Evolutionary conservation across 2,329 filamentous ascomycete species (phyloP), one percentile per base, ranked within the genome.

Genomic region (Mollisia scopiformis): DNA sequence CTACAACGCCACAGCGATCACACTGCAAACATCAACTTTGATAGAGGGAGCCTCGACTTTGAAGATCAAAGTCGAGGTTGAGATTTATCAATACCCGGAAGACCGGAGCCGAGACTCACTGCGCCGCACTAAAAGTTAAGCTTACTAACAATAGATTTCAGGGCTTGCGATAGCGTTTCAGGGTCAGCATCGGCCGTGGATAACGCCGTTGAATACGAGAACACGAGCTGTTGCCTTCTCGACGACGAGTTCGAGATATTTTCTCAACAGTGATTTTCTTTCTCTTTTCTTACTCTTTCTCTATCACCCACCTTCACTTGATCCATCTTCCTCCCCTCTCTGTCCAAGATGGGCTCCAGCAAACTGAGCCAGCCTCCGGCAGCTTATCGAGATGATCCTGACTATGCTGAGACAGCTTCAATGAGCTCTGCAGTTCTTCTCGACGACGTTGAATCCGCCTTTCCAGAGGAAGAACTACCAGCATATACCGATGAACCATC

Each of bases 351-450:
- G 60, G 54, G 53, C 19, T 55, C 51, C 41, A 50, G 55, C 33
- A 62, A 62, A 41, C 19, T 50, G 37, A 31, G 33, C 23, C 25
- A 49, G 11, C 39, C 35, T 31, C 43, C 30, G 6, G 54, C 54
- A 39, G 27, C 59, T 25, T 62, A 63, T 39, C 49, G 61, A 57
- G 60, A 65, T 39, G 58, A 61, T 16, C 63, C 63, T 6, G 57
- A 62, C 31, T 58, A 61, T 46, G 63, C 63, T 11, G 63, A 63
- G 49, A 65, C 63, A n/a, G 37, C 63, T 3, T 65, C 63, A 19
- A 65, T 65, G 63, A 35, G 61, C 28, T 62, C 60, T 25, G 63
- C 63, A 21, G 60, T 63, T n/a, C 58, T 65, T 2, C 58, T 65
- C 6, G 63, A 61, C 41, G 58, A 65, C 30, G 61, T 63, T 41